phyloP scores from a whole-genome alignment of 805 yeast species.

The Yamadazyma philogaea region DNA sequence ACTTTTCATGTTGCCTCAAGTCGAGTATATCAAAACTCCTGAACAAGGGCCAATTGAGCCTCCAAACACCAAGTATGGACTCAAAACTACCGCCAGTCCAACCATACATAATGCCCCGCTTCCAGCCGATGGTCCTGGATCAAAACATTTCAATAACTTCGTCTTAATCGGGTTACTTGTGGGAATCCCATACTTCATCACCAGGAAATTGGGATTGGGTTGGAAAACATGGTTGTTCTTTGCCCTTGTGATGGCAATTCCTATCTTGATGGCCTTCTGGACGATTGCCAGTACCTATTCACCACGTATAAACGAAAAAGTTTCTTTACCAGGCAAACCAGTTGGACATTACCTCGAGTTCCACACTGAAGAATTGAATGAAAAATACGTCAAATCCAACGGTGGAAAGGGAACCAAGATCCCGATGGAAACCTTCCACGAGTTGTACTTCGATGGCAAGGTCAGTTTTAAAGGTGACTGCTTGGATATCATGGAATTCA shows the following conservation, averaged over 20 bases:
- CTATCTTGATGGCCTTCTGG: constrained; percentile 83
- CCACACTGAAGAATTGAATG: constrained; percentile 67
- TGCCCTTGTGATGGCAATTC: constrained; percentile 52
- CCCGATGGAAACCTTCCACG: constrained; percentile 91
- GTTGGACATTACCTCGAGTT: constrained; percentile 77
- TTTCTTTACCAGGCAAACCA: constrained; percentile 68
- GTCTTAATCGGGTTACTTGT: constrained; percentile 48
- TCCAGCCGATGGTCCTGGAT: constrained; percentile 90
- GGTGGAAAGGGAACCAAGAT: constrained; percentile 68
- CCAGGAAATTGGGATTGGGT: constrained; percentile 68
- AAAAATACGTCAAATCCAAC: constrained; percentile 53
- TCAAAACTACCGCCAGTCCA: constrained; percentile 48
- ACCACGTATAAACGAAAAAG: constrained; percentile 80
- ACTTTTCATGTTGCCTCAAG: constrained; percentile 33
- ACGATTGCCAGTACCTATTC: constrained; percentile 69
- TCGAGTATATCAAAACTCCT: constrained; percentile 64
- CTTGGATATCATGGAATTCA: constrained; percentile 76
- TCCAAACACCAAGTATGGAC: constrained; percentile 32
- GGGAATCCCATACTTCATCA: constrained; percentile 60
- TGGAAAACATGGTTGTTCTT: constrained; percentile 64
- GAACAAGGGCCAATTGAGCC: constrained; percentile 22
- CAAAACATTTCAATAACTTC: constrained; percentile 68
- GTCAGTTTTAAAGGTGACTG: constrained; percentile 87
- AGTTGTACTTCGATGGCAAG: constrained; percentile 77
- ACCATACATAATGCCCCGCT: constrained; percentile 81